These are phyloP conservation scores for Auricularia sp. DNA, from an alignment of 768 basidiomycete genomes.

Conservation along the genomic window DNA sequence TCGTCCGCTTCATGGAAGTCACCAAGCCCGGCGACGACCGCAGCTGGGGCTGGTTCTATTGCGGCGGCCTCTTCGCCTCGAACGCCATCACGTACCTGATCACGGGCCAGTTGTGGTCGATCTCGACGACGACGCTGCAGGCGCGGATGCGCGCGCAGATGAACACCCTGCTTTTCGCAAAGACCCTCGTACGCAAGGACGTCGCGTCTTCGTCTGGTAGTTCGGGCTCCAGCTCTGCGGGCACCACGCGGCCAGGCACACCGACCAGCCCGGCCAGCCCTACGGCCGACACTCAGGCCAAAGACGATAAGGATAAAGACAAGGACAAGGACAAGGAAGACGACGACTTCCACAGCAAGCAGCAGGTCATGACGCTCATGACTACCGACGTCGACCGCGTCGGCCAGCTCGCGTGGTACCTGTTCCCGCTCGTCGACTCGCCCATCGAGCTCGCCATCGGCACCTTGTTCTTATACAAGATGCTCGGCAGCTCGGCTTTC, in stretches of 20 bases:
- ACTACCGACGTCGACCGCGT: conserved; percentile 90
- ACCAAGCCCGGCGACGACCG: conserved; percentile 40
- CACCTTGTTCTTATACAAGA: conserved; percentile 60
- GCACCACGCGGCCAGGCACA: conserved; percentile 10
- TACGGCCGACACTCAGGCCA: not conserved
- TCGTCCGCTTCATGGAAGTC: conserved; percentile 56
- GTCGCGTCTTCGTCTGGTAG: conserved; percentile 37
- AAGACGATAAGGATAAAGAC: conserved; percentile 32
- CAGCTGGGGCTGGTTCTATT: conserved; percentile 70
- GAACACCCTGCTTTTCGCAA: conserved; percentile 75
- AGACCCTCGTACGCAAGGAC: conserved; percentile 80
- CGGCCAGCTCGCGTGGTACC: conserved; percentile 72
- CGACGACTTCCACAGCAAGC: conserved; percentile 43
- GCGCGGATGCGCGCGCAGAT: conserved; percentile 63
- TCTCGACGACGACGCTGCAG: conserved; percentile 60
- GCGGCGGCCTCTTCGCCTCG: conserved; percentile 36
- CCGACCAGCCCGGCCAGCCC: not conserved
- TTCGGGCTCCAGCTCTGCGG: conserved; percentile 29
- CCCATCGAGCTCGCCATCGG: conserved; percentile 73
- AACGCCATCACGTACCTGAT: conserved; percentile 37
- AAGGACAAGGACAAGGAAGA: conserved; percentile 40
- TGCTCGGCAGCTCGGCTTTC: conserved; percentile 45
- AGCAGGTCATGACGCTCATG: conserved; percentile 92
- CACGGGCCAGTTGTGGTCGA: conserved; percentile 60
- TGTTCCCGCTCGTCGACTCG: conserved; percentile 67